These are phyloP conservation scores for Nyssa sinensis DNA, from an alignment of 148 eudicot species.

Conservation along the genomic window DNA sequence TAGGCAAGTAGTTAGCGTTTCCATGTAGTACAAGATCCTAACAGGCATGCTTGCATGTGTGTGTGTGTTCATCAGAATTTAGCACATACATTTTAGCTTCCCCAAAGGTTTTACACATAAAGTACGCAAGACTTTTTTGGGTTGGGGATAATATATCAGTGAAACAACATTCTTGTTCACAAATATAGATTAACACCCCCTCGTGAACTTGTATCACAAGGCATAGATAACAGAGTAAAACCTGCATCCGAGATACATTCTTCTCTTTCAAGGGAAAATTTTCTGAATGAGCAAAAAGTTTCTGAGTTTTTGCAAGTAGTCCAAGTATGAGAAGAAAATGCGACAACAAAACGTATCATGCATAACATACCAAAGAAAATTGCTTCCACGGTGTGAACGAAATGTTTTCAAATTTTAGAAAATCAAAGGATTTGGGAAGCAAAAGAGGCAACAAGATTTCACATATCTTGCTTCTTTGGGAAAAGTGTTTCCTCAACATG, in stretches of 20 bases:
- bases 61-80: neutral
- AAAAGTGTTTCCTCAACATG: neutral
- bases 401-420: too few relatives aligned
- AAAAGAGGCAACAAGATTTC: neutral
- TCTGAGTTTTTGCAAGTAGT: neutral
- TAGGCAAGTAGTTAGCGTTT: neutral
- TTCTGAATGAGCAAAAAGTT: neutral
- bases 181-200: neutral
- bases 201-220: neutral
- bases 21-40: neutral
- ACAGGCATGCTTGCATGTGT: neutral
- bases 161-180: neutral
- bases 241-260: neutral
- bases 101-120: neutral
- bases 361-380: neutral
- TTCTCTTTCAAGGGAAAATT: neutral
- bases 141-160: neutral
- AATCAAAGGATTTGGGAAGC: neutral
- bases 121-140: neutral
- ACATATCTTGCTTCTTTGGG: neutral
- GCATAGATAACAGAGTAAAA: neutral
- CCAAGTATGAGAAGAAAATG: neutral
- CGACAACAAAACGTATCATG: neutral
- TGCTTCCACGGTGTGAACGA: neutral
- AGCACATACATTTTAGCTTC: too few relatives aligned